A percentile compares a stretch with the other conserved stretches of the same genome.
phyloP scores from a whole-genome alignment of 2,329 filamentous ascomycete species.

The Neocatenulostroma microsporum region DNA sequence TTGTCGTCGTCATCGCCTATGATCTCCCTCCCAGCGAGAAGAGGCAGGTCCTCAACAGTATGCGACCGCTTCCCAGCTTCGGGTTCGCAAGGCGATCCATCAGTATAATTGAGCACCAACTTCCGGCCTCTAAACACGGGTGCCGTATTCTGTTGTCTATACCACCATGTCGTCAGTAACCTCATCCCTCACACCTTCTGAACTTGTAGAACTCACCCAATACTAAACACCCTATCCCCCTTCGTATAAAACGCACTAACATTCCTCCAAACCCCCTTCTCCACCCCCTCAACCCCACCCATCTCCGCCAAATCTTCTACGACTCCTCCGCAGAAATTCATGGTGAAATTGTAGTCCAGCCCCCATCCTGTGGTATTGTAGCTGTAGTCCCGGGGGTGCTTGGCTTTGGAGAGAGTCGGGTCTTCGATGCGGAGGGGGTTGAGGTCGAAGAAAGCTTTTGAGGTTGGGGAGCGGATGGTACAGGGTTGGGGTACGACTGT shows the following conservation, averaged over 20 bases:
- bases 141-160: constrained; percentile 48
- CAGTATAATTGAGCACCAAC: constrained; percentile 46
- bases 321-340: constrained; percentile 75
- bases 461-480: constrained; percentile 54
- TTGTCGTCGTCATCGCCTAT: constrained; percentile 30
- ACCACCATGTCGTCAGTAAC: neutral
- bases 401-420: constrained; percentile 37
- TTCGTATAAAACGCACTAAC: constrained; percentile 70
- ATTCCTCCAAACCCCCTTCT: constrained; percentile 57
- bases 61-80: constrained; percentile 23
- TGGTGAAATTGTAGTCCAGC: constrained; percentile 71
- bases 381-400: constrained; percentile 52
- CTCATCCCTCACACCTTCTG: neutral
- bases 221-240: constrained; percentile 60
- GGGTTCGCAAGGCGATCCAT: constrained; percentile 41
- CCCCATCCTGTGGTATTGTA: constrained; percentile 65
- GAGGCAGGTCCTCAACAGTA: constrained; percentile 19
- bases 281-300: constrained; percentile 58
- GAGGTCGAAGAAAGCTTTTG: constrained; percentile 57
- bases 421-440: constrained; percentile 48
- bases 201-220: constrained; percentile 63
- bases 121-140: constrained; percentile 59
- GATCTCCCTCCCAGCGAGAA: constrained; percentile 27
- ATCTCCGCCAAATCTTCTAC: constrained; percentile 46
- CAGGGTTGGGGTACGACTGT: constrained; percentile 46